phyloP scores from a whole-genome alignment of 2,329 filamentous ascomycete genomes.

The Fusarium mundagurra region DNA sequence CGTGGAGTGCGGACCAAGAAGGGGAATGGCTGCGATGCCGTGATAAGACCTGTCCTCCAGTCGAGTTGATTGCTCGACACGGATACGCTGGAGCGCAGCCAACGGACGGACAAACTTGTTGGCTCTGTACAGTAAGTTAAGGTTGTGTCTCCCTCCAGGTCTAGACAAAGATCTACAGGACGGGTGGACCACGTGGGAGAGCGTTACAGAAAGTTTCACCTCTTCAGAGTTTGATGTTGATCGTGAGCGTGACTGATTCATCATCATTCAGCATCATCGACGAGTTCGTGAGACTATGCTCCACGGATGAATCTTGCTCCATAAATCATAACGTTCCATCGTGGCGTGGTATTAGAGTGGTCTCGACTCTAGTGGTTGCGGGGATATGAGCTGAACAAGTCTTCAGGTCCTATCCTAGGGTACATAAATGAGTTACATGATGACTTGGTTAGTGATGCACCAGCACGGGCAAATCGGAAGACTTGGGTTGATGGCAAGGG shows the following conservation, averaged over 20 bases:
- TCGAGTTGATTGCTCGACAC: not conserved
- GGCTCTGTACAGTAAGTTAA: not conserved
- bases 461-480: slow-evolving; percentile 24
- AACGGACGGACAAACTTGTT: not conserved
- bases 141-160: slow-evolving; percentile 9
- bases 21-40: slow-evolving; percentile 19
- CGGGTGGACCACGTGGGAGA: slow-evolving; percentile 35
- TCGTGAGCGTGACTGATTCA: slow-evolving; percentile 8
- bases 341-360: slow-evolving; percentile 19
- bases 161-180: slow-evolving; percentile 10
- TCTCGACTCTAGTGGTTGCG: slow-evolving; percentile 11
- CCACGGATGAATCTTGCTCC: not conserved
- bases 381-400: slow-evolving; percentile 1
- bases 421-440: slow-evolving; percentile 1
- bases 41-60: slow-evolving; percentile 3
- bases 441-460: not conserved
- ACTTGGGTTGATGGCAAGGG: slow-evolving; percentile 1
- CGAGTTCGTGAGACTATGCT: not conserved
- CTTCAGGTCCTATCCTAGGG: slow-evolving; percentile 5
- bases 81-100: not conserved
- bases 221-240: slow-evolving; percentile 22
- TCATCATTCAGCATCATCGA: not conserved
- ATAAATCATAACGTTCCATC: not conserved
- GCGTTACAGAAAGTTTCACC: slow-evolving; percentile 26
- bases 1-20: slow-evolving; percentile 30